These are phyloP conservation scores for Pseudocercospora cruenta DNA, from an alignment of 2,329 filamentous ascomycete genomes.

Conservation along the genomic window DNA sequence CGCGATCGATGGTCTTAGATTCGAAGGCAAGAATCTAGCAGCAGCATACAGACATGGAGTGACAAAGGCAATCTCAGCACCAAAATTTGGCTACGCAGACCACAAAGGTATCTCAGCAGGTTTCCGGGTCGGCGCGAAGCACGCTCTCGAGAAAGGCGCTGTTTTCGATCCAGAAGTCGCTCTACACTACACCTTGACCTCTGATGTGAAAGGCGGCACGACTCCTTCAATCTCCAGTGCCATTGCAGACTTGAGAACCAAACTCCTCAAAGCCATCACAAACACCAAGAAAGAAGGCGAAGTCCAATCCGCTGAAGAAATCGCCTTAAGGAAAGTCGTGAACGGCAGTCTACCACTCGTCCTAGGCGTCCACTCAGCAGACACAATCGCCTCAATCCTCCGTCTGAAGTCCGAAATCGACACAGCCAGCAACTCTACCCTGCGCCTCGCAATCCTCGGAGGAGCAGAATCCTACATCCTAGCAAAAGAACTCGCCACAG, in stretches of 20 bases:
- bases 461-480: conserved; percentile 66
- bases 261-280: conserved; percentile 58
- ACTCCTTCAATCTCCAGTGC: conserved; percentile 59
- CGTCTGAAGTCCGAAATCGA: conserved; percentile 63
- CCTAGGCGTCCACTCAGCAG: conserved; percentile 64
- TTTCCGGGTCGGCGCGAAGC: conserved; percentile 41
- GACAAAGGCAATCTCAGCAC: conserved; percentile 44
- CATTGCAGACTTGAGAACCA: conserved; percentile 56
- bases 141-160: conserved; percentile 39
- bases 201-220: conserved; percentile 49
- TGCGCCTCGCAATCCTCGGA: conserved; percentile 63
- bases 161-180: conserved; percentile 46
- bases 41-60: conserved; percentile 45
- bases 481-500: conserved; percentile 60
- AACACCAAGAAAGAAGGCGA: conserved; percentile 44
- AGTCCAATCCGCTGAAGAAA: conserved; percentile 50
- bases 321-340: conserved; percentile 54
- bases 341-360: conserved; percentile 59
- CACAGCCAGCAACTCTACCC: conserved; percentile 33
- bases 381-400: conserved; percentile 64
- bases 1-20: conserved; percentile 52
- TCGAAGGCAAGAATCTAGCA: conserved; percentile 45
- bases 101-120: conserved; percentile 44
- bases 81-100: conserved; percentile 33
- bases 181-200: conserved; percentile 57